phyloP scores from a whole-genome alignment of 2,329 filamentous ascomycete genomes.

The Rachicladosporium sp. region DNA sequence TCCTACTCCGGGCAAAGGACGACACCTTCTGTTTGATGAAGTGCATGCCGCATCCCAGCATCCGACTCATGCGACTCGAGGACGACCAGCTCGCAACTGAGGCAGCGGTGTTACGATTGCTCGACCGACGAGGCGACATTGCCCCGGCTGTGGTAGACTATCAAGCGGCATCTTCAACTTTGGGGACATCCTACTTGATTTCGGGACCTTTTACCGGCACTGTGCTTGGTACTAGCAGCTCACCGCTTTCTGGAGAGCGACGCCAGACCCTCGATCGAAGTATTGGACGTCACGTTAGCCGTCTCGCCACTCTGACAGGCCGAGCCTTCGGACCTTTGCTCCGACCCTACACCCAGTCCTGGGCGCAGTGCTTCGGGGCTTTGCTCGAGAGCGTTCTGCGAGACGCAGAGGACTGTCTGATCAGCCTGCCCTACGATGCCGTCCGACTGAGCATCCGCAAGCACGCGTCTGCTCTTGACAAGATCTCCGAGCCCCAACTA shows the following conservation, averaged over 20 bases:
- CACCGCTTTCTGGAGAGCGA: slow-evolving; percentile 23
- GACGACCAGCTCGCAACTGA: slow-evolving; percentile 29
- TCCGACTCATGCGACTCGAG: slow-evolving; percentile 32
- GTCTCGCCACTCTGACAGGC: slow-evolving; percentile 34
- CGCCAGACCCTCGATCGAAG: slow-evolving; percentile 27
- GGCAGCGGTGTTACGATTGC: slow-evolving; percentile 25
- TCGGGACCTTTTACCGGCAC: slow-evolving; percentile 18
- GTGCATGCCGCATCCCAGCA: slow-evolving; percentile 26
- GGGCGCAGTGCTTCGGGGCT: slow-evolving; percentile 40
- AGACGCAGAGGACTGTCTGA: slow-evolving; percentile 47
- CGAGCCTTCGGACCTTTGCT: slow-evolving; percentile 38
- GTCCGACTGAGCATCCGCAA: slow-evolving; percentile 39
- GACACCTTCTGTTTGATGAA: slow-evolving; percentile 26
- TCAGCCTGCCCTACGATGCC: slow-evolving; percentile 44
- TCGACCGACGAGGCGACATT: slow-evolving; percentile 24
- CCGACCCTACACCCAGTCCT: slow-evolving; percentile 26
- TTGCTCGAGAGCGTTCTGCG: slow-evolving; percentile 42
- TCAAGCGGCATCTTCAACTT: slow-evolving; percentile 7
- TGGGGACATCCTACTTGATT: slow-evolving; percentile 18
- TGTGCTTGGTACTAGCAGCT: slow-evolving; percentile 16
- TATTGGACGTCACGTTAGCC: slow-evolving; percentile 29
- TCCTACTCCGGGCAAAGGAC: too few species aligned
- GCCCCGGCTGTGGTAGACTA: slow-evolving; percentile 29
- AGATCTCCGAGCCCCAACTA: slow-evolving; percentile 38
- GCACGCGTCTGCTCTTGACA: slow-evolving; percentile 34